Evolutionary conservation across 1,284 basidiomycete genomes (phyloP), one percentile per base, ranked within the genome.

Genomic region (Peniophora sp.): DNA sequence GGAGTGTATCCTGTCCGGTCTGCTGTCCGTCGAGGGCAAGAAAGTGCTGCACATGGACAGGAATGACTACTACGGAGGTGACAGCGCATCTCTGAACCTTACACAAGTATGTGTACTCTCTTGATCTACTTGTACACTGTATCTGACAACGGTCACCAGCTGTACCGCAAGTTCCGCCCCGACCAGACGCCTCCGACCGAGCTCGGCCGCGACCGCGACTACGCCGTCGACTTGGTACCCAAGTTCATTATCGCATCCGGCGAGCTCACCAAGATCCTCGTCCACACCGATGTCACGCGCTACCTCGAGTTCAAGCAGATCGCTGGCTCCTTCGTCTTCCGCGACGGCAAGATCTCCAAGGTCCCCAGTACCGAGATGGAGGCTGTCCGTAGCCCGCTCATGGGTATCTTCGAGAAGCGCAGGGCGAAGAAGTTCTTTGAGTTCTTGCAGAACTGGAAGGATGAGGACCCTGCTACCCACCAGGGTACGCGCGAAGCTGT

Each of bases 221-320:
- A 96, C 63, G 92, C 92, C 51, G 87, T 97, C 58, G 94, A 97
- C 75, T 83, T 97, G 56, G 88, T 97, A 62, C 87, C 92, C 64
- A 93, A 94, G 73, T 96, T 96, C 75, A 99, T 99, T 76, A 95
- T 99, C 65, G 91, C 97, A 35, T 96, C 93, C 23, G 97, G 97
- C 54, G 96, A 98, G 70, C 86, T 99, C 64, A 97, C 95, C 53
- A 90, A 89, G 70, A 99, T 99, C 70, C 87, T 99, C 56, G 95
- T 99, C 46, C 96, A 99, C 76, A 99, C 97, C 60, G 95, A 99
- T 66, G 97, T 99, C 56, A 97, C 92, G 34, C 87, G 95, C 55
- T 99, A 99, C 74, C 88, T 99, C 64, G 97, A 99, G 69, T 99
- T 99, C 79, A 99, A 99, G 78, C 96, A 98, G 75, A 98, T 99